Conservation (phyloP, 192 early-diverging fungal genomes). For the Podila horticola region DNA sequence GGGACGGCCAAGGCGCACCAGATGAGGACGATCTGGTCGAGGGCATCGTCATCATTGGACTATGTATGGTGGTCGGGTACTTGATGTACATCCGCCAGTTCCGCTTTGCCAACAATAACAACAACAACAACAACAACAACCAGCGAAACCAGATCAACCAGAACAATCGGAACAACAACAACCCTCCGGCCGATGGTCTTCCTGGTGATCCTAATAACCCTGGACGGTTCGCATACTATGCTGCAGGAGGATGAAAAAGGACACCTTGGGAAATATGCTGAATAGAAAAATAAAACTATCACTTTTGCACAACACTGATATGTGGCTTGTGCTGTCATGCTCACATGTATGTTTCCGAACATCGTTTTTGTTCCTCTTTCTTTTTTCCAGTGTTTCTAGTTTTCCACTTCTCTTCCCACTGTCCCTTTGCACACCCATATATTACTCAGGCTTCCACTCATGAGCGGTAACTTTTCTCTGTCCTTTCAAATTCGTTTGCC, state of each 20-base stretch:
- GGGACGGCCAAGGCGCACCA: constrained; percentile 46
- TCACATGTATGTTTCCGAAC: no score
- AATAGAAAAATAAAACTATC: no score
- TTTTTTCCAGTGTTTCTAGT: background rate
- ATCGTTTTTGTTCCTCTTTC: background rate
- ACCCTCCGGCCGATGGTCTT: constrained; percentile 12
- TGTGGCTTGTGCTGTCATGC: no score
- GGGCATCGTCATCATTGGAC: constrained; percentile 59
- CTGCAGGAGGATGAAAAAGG: constrained; percentile 32
- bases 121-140: constrained; percentile 13
- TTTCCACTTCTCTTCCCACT: no score
- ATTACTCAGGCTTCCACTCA: no score
- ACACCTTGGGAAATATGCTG: no score
- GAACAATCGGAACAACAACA: constrained; percentile 1
- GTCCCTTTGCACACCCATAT: no score
- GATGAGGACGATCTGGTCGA: constrained; percentile 67
- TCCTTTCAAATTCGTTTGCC: no score
- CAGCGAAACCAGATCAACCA: constrained; percentile 13
- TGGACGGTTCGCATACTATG: constrained; percentile 43
- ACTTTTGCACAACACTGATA: no score
- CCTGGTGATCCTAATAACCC: constrained; percentile 39
- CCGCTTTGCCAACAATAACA: constrained; percentile 50
- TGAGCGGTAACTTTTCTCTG: no score
- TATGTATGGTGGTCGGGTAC: constrained; percentile 64
- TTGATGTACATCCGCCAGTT: constrained; percentile 70